These are phyloP conservation scores for Dictyostelium capitatum DNA, from an alignment of 78 protist genomes.

Conservation along the genomic window DNA sequence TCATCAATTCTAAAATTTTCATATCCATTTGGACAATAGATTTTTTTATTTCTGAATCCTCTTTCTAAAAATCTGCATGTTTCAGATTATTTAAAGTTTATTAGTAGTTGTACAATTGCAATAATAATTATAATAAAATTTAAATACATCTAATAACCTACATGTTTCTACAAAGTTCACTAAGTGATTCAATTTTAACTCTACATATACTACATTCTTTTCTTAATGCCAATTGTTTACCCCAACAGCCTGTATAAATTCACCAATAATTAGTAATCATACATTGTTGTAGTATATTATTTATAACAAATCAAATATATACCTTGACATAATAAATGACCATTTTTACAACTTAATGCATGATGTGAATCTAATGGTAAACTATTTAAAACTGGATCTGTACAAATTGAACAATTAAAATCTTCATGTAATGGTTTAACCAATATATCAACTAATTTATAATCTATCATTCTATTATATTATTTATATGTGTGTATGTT, in stretches of 20 bases:
- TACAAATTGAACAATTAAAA: not conserved
- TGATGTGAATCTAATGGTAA: not conserved
- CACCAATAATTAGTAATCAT: not conserved
- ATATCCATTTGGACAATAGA: not conserved
- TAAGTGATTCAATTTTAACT: not conserved
- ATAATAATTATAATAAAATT: no score
- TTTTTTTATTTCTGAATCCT: constrained; percentile 11
- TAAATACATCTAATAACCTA: not conserved
- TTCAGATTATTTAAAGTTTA: no score
- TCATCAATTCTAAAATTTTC: constrained; percentile 10
- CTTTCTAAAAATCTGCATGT: constrained; percentile 2
- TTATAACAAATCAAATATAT: no score
- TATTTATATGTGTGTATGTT: not conserved
- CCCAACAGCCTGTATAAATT: not conserved
- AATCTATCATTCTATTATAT: not conserved
- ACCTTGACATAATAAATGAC: constrained; percentile 19
- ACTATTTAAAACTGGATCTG: not conserved
- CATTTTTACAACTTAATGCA: constrained; percentile 16
- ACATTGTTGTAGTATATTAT: not conserved
- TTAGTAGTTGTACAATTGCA: no score
- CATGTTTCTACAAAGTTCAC: constrained; percentile 13
- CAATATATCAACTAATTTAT: constrained; percentile 1
- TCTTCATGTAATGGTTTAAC: constrained; percentile 9
- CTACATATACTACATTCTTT: constrained; percentile 19
- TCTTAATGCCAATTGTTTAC: constrained; percentile 20